Evolutionary conservation across 2,329 filamentous ascomycete species (phyloP).

Genomic region (Penicillium sp.): DNA sequence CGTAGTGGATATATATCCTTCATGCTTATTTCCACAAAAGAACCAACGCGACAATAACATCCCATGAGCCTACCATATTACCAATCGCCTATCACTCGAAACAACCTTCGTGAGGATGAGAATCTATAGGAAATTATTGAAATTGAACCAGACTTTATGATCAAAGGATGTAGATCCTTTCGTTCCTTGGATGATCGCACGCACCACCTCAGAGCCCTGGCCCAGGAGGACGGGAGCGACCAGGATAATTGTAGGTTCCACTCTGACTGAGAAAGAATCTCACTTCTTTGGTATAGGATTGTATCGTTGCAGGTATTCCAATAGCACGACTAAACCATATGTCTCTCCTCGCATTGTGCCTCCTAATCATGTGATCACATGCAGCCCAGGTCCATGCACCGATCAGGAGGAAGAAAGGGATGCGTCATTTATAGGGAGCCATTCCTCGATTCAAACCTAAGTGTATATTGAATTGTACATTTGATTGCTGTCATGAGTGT

Average conservation of each 20-base stretch:
- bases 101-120: too few species aligned
- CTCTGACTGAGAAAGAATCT: not conserved
- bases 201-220: not conserved
- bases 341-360: constrained; percentile 7
- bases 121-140: too few species aligned
- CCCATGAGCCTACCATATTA: too few species aligned
- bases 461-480: too few species aligned
- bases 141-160: too few species aligned
- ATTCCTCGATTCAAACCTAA: not conserved
- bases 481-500: not conserved
- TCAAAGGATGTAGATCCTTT: too few species aligned
- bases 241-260: not conserved
- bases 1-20: too few species aligned
- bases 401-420: not conserved
- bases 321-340: not conserved
- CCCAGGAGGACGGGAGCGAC: not conserved
- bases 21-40: too few species aligned
- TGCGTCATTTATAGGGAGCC: not conserved
- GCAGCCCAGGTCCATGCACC: not conserved
- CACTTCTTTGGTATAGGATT: not conserved
- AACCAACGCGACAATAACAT: too few species aligned
- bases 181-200: too few species aligned
- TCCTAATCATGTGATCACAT: not conserved
- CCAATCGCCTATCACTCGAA: too few species aligned
- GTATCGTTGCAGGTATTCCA: not conserved